These are phyloP conservation scores for Oryza meridionalis DNA, from an alignment of 176 grass and related monocot species.

Conservation along the genomic window DNA sequence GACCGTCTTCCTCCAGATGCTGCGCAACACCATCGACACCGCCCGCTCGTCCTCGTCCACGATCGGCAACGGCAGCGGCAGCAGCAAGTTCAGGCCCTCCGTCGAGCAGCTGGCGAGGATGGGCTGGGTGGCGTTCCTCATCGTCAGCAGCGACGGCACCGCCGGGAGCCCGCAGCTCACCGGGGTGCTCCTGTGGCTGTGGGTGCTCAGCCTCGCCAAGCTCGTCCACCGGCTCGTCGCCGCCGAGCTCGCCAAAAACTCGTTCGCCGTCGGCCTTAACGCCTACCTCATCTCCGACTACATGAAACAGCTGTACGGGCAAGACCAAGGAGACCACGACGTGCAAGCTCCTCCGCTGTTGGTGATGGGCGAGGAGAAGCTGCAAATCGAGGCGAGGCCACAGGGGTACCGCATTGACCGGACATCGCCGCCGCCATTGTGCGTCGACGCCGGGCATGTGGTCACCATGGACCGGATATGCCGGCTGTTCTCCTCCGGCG, in stretches of 20 bases:
- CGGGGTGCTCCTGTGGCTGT: constrained; percentile 52
- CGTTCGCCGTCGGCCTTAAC: constrained; percentile 57
- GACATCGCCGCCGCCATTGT: neutral
- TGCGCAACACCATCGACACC: constrained; percentile 61
- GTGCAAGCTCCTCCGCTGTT: constrained; percentile 36
- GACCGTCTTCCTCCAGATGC: constrained; percentile 61
- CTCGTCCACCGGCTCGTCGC: constrained; percentile 54
- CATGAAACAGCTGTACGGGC: constrained; percentile 50
- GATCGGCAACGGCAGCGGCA: constrained; percentile 23
- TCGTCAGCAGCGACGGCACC: constrained; percentile 41
- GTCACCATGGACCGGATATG: constrained; percentile 50
- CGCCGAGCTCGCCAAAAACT: constrained; percentile 48
- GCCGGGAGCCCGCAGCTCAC: constrained; percentile 50
- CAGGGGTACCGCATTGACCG: constrained; percentile 43
- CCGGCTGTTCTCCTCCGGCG: constrained; percentile 24
- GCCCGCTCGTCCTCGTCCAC: constrained; percentile 27
- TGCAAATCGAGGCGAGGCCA: constrained; percentile 44
- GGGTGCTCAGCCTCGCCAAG: constrained; percentile 61
- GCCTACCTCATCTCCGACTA: constrained; percentile 56
- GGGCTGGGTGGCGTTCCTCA: constrained; percentile 62
- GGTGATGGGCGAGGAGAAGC: constrained; percentile 54
- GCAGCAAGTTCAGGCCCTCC: constrained; percentile 51
- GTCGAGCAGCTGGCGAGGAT: constrained; percentile 60
- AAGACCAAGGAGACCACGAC: constrained; percentile 9
- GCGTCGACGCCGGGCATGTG: constrained; percentile 26